Evolutionary conservation across 2,329 filamentous ascomycete species (phyloP), one percentile per base, ranked within the genome.

Genomic region (Aspergillus sp.): DNA sequence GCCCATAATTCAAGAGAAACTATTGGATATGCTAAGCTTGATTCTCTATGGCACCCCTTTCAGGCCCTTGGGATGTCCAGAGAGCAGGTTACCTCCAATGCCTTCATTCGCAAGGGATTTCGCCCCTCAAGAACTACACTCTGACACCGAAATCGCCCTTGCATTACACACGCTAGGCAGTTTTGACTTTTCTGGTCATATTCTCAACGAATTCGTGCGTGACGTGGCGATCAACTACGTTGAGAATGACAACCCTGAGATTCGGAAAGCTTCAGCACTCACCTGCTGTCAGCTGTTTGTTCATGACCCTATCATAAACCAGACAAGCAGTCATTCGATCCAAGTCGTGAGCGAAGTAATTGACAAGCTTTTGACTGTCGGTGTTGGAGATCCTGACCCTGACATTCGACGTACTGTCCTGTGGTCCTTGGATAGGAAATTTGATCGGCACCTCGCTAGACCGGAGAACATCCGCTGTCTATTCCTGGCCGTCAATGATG

Each of bases 221-320:
- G 95, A 99, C 73, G 95, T 99, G 53, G 95, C 96, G 3, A 96
- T 99, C 72, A 95, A 94, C 74, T 99, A 97, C 69, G 94, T 99
- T 44, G 94, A 99, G 68, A 95, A 96, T 64, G 94, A 98, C 68
- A 96, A 96, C 69, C 85, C 92, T 0, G 91, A 96, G 65, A 97
- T 96, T 54, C 88, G 95, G 61, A 94, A 96, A 76, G 95, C 95
- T 15, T 94, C 95, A 2, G 93, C 95, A 15, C 82, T 99, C 62
- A 99, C 96, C 5, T 98, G 95, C 77, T 99, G 96, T 72, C 96
- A 99, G 75, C 86, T 99, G 49, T 98, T 98, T 71, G 91, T 98
- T 49, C 89, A 92, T 68, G 96, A 99, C 73, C 95, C 95, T 0
- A 98, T 99, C 66, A 92, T 99, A 70, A 95, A 96, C 70, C 95